Evolutionary conservation across 495 filamentous ascomycete species (phyloP), one percentile per base, ranked within the genome.

Genomic region (Amorphotheca resinae): DNA sequence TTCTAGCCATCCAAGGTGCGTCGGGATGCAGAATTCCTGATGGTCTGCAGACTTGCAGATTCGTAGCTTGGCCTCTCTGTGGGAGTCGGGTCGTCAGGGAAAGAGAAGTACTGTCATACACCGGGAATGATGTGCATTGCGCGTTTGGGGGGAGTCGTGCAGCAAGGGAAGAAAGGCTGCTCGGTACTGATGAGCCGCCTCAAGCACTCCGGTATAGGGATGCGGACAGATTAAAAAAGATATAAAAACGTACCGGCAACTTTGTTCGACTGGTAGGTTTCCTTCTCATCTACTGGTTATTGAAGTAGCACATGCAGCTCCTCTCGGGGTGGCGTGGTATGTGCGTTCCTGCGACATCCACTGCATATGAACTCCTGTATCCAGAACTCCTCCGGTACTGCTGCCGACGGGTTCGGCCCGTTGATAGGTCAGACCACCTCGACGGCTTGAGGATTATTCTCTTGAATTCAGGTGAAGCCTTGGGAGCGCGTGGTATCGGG

Each of bases 121-220:
- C 42, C 46, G 40, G 51, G 40, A 50, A 48, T 54, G 51, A 47
- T 54, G 47, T 54, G 51, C 51, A 54, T 54, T 47, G 34, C 18
- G 18, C 18, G 1, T n/a, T 8, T 5, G 9, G 21, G 9, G 17
- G 31, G 43, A 46, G 41, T 45, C 35, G 23, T 44, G 37, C 34
- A 35, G 44, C 33, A 49, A 49, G 40, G n/a, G n/a, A n/a, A n/a
- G n/a, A n/a, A 43, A 47, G 43, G 40, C 42, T 34, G 44, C 41
- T 55, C 44, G 52, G 52, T 51, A 55, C 48, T 51, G 37, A 48
- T 39, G 42, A 46, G 48, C 48, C 48, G 44, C 44, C 34, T 30
- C 42, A 33, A 38, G 31, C 23, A 39, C 26, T 9, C 11, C 25
- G 30, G 20, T n/a, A 15, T 20, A 41, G 41, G 45, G 52, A 39